These are phyloP conservation scores for Alternaria sp. DNA, from an alignment of 2,329 filamentous ascomycete genomes.

Conservation along the genomic window DNA sequence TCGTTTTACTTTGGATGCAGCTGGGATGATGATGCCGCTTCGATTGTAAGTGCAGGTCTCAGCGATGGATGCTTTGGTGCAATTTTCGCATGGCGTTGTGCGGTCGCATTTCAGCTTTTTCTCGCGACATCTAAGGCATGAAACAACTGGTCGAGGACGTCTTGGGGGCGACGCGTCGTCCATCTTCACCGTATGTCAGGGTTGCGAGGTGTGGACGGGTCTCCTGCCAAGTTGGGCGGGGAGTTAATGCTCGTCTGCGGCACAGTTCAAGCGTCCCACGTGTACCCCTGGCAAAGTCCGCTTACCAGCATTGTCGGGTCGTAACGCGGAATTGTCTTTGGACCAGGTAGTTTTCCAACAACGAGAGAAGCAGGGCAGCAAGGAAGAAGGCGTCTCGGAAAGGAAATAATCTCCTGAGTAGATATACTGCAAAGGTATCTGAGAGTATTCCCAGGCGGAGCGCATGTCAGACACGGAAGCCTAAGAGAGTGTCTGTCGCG, in stretches of 20 bases:
- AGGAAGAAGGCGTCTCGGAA: not conserved
- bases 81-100: conserved; percentile 34
- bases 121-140: conserved; percentile 35
- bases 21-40: not conserved
- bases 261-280: not conserved
- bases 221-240: not conserved
- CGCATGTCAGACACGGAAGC: not conserved
- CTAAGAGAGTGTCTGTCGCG: not conserved
- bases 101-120: conserved; percentile 42
- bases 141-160: conserved; percentile 34
- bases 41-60: conserved; percentile 28
- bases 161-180: conserved; percentile 25
- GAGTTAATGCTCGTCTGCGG: not conserved
- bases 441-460: not conserved
- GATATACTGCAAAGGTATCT: not conserved
- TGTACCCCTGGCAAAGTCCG: conserved; percentile 1
- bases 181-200: conserved; percentile 13
- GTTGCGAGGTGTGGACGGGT: not conserved
- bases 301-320: not conserved
- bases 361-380: not conserved
- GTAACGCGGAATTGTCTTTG: not conserved
- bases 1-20: conserved; percentile 3
- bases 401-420: not conserved
- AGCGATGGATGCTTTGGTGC: conserved; percentile 26
- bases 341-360: not conserved